A percentile compares a stretch with the other conserved stretches of the same genome.
These are phyloP conservation scores for Aureobasidium mangrovei DNA, from an alignment of 2,329 filamentous ascomycete species.

Conservation along the genomic window DNA sequence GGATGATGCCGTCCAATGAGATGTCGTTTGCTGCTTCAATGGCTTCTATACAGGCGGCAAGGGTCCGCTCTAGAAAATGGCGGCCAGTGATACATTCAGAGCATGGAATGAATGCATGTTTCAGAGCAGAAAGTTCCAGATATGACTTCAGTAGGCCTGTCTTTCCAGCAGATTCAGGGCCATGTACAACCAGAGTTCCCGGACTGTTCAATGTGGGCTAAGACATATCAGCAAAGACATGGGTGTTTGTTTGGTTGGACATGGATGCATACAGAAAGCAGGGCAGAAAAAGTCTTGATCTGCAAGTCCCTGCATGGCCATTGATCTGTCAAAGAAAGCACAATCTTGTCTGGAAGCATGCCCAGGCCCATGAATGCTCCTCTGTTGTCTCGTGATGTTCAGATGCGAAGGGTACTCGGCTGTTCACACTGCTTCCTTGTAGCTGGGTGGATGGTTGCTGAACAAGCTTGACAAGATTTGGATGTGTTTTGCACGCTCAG, in stretches of 20 bases:
- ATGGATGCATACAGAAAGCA: constrained; percentile 35
- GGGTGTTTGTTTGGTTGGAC: not conserved
- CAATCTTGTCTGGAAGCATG: constrained; percentile 31
- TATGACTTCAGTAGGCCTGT: constrained; percentile 58
- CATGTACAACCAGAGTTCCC: constrained; percentile 69
- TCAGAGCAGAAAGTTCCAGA: constrained; percentile 43
- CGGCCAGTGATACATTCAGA: constrained; percentile 69
- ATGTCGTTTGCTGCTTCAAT: constrained; percentile 16
- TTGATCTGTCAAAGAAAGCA: constrained; percentile 28
- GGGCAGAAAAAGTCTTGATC: constrained; percentile 36
- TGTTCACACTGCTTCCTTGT: not conserved
- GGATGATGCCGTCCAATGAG: not conserved
- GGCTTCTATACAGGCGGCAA: constrained; percentile 42
- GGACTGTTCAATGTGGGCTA: constrained; percentile 61
- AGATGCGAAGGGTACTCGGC: not conserved
- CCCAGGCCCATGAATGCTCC: constrained; percentile 7
- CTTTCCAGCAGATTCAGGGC: constrained; percentile 81
- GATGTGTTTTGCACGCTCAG: no score
- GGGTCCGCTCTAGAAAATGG: constrained; percentile 65
- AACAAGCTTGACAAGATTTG: no score
- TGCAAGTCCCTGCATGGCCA: constrained; percentile 38
- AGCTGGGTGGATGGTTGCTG: not conserved
- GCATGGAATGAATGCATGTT: constrained; percentile 57
- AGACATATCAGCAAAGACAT: not conserved
- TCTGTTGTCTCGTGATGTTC: constrained; percentile 2